Percentiles rank a stretch among this genome's conserved stretches.
Conservation (phyloP, 2,329 filamentous ascomycete species). For the Ophiostoma himal-ulmi region DNA sequence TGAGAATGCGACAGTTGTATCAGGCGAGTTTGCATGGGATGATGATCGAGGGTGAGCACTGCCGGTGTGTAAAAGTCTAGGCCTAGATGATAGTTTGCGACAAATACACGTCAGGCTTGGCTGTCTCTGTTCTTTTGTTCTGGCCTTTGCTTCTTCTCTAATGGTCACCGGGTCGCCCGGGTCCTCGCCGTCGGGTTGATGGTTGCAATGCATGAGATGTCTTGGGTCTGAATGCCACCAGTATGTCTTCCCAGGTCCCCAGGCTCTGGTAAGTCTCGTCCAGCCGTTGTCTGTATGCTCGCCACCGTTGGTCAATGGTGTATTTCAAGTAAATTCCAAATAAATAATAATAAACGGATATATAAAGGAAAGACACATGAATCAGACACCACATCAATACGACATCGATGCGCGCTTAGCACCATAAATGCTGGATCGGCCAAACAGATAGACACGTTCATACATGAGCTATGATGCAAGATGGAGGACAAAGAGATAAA, state of each 20-base stretch:
- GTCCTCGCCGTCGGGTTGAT: not conserved
- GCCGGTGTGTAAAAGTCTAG: not conserved
- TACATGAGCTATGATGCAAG: not conserved
- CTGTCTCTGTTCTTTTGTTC: not conserved
- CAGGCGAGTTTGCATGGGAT: not conserved
- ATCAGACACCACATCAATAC: not conserved
- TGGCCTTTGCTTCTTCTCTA: not conserved
- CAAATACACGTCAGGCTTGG: not conserved
- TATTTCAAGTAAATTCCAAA: too few relatives aligned
- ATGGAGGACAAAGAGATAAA: not conserved
- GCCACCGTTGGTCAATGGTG: not conserved
- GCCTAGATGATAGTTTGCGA: not conserved
- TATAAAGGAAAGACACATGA: not conserved
- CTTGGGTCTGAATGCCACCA: too few relatives aligned
- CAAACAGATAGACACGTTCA: not conserved
- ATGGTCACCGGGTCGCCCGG: too few relatives aligned
- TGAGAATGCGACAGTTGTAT: not conserved
- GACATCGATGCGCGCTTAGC: not conserved
- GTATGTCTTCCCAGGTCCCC: too few relatives aligned
- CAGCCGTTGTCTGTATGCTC: not conserved
- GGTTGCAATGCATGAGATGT: conserved; percentile 1
- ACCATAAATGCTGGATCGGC: not conserved
- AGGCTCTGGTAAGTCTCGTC: not conserved
- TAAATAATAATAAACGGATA: not conserved
- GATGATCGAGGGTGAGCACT: not conserved